A percentile compares a stretch with the other conserved stretches of the same genome.
Conservation (phyloP, 495 filamentous ascomycete species). For the Xylaria castorea region DNA sequence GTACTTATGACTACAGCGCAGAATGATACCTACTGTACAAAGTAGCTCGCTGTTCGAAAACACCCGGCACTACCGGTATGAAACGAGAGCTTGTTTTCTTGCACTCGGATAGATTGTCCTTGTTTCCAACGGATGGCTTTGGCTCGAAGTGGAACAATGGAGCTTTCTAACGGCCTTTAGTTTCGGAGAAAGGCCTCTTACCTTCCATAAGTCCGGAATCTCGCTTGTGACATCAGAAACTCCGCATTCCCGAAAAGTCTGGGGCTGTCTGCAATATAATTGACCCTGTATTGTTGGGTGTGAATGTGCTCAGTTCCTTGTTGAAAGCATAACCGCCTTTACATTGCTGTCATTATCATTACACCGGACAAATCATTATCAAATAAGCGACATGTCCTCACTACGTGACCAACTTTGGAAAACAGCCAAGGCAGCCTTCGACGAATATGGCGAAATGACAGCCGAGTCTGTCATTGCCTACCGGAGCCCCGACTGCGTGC, state of each 20-base stretch:
- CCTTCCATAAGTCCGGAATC: background rate
- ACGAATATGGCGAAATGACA: conserved; percentile 35
- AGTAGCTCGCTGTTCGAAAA: too few relatives aligned
- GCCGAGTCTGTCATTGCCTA: conserved; percentile 31
- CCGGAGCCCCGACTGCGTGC: conserved; percentile 30
- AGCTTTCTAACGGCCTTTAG: background rate
- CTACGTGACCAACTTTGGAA: conserved; percentile 37
- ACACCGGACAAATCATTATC: background rate
- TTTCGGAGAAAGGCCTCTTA: background rate
- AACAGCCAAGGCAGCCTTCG: conserved; percentile 31
- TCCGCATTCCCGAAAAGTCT: background rate
- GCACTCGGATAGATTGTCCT: too few relatives aligned
- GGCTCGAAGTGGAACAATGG: background rate
- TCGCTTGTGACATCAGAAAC: background rate
- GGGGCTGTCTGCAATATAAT: background rate
- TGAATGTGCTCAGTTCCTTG: background rate
- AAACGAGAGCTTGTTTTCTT: too few relatives aligned
- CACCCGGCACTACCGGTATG: too few relatives aligned
- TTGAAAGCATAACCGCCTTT: background rate
- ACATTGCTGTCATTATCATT: background rate
- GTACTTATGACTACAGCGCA: too few relatives aligned
- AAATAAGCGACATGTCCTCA: background rate
- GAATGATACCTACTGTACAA: too few relatives aligned
- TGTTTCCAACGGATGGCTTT: too few relatives aligned
- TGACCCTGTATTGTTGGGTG: background rate